Evolutionary conservation across 176 grass and related monocot species (phyloP), one percentile per base, ranked within the genome.

Genomic region (Carex kokanica): DNA sequence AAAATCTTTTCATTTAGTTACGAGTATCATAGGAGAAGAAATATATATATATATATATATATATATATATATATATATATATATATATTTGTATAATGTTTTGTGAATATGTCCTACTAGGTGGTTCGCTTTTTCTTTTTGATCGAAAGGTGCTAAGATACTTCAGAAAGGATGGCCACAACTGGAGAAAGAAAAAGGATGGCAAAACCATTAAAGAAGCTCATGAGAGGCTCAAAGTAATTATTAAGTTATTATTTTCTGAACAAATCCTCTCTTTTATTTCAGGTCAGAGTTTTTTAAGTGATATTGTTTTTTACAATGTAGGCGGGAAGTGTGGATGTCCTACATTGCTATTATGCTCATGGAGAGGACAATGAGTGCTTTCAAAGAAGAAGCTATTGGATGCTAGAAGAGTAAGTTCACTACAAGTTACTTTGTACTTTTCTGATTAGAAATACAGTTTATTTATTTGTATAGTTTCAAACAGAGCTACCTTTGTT

Each of bases 351-450:
- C 82, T 98, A 98, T 74, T 98, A 98, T 82, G 95, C 95, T 65
- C 95, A 98, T 83, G 95, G 95, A 66, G 90, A 98, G 85, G 95
- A 93, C 43, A 98, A 98, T 32, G 88, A 88, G 64, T 91, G 92
- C 81, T 98, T 98, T 56, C 92, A 98, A 79, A 90, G 95, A 84
- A 90, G 95, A 89, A 94, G 84, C 78, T 98, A 98, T 83, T 98
- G 95, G 95, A 93, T 98, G 92, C 88, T 98, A 79, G 95, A 98
- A 81, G 95, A 92, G 95, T 98, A 91, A 90, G 92, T 86, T 74
- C 24, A 86, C 51, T 86, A 72, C 21, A 64, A 60, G 12, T 60
- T 61, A 24, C 11, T 61, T 74, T 18, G 23, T 78, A 34, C 57
- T 55, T 31, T 29, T 77, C 72, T 77, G 20, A 14, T 52, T 52